Percentiles rank a stretch among this genome's conserved stretches.
Evolutionary conservation across 805 yeast species (phyloP).

Genomic region (Osmozyma mogii): DNA sequence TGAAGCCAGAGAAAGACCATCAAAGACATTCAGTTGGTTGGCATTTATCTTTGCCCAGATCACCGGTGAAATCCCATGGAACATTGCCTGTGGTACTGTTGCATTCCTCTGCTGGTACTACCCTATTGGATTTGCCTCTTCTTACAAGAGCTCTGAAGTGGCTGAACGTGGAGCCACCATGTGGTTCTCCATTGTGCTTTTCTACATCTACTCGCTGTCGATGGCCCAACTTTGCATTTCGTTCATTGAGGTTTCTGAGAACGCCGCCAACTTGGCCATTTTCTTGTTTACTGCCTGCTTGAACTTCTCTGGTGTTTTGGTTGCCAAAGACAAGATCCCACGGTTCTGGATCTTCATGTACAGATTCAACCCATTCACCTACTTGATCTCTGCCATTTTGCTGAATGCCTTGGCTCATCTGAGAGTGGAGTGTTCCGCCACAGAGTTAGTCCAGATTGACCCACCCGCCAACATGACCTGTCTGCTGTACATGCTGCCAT

Average conservation of each 20-base stretch:
- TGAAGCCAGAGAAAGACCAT: constrained; percentile 68
- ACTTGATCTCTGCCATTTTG: neutral
- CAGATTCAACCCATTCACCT: constrained; percentile 1
- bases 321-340: constrained; percentile 26
- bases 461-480: neutral
- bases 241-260: constrained; percentile 16
- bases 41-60: constrained; percentile 57
- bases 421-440: neutral
- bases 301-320: constrained; percentile 74
- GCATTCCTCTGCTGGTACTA: constrained; percentile 14
- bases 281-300: constrained; percentile 25
- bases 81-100: constrained; percentile 40
- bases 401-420: neutral
- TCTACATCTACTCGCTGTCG: constrained; percentile 15
- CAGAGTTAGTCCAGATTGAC: neutral
- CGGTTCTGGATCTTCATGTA: constrained; percentile 1
- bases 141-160: constrained; percentile 7
- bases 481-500: neutral
- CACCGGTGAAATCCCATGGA: constrained; percentile 61
- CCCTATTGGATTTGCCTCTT: constrained; percentile 5
- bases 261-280: constrained; percentile 19
- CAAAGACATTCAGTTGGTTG: constrained; percentile 62
- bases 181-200: constrained; percentile 21
- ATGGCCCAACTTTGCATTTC: constrained; percentile 18
- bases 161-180: constrained; percentile 28